A percentile compares a stretch with the other conserved stretches of the same genome.
Conservation (phyloP, 1,284 basidiomycete species). For the Xerocomus amazonicus region DNA sequence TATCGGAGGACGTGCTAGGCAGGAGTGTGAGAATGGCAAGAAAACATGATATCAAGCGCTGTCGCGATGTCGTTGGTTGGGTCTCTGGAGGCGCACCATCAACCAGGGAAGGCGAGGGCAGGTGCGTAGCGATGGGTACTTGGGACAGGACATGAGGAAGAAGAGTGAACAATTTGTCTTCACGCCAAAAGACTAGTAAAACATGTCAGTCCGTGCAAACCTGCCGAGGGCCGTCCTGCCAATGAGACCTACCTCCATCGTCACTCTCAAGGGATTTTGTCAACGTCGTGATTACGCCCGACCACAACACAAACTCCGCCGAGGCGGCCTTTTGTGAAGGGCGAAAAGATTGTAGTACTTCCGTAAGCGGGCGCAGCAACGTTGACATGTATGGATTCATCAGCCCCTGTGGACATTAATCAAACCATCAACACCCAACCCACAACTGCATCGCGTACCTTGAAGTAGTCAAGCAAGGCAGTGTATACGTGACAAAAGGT, state of each 20-base stretch:
- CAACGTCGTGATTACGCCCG: slow-evolving; percentile 59
- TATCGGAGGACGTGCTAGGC: slow-evolving; percentile 27
- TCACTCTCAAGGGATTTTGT: slow-evolving; percentile 74
- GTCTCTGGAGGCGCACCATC: background rate
- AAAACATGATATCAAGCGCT: slow-evolving; percentile 18
- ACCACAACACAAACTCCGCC: slow-evolving; percentile 55
- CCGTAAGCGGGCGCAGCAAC: slow-evolving; percentile 66
- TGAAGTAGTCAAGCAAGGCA: slow-evolving; percentile 79
- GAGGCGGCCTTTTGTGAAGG: slow-evolving; percentile 4
- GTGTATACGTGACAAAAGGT: slow-evolving; percentile 74
- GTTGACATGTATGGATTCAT: slow-evolving; percentile 90
- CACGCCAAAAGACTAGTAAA: slow-evolving; percentile 79
- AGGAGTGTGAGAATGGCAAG: slow-evolving; percentile 17
- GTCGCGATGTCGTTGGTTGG: slow-evolving; percentile 6
- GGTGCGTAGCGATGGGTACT: slow-evolving; percentile 16
- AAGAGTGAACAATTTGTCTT: slow-evolving; percentile 61
- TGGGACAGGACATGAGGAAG: slow-evolving; percentile 28
- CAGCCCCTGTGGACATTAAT: slow-evolving; percentile 50
- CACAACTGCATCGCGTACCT: slow-evolving; percentile 44
- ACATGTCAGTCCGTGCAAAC: background rate
- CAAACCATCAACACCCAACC: background rate
- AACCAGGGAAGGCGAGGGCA: slow-evolving; percentile 2
- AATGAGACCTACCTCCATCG: slow-evolving; percentile 63
- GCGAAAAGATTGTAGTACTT: slow-evolving; percentile 56
- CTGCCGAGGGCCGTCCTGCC: background rate